These are phyloP conservation scores for Strobilomyces dryophilus DNA, from an alignment of 768 basidiomycete species.

Conservation along the genomic window DNA sequence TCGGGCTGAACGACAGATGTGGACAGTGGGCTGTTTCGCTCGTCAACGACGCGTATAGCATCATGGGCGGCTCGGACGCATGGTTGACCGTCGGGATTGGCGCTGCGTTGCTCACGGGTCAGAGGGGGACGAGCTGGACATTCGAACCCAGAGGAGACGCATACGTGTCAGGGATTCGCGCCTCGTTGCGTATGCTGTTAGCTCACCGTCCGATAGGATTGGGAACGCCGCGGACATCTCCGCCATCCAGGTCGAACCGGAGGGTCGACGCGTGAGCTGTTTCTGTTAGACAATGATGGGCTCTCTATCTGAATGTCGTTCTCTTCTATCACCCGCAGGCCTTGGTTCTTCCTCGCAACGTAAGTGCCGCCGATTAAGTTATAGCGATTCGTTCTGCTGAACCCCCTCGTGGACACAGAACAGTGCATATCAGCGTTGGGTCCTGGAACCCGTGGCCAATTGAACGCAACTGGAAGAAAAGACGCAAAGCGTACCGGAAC, in stretches of 20 bases:
- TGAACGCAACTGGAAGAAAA: not conserved
- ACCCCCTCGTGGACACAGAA: not conserved
- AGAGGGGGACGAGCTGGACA: not conserved
- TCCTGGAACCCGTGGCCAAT: not conserved
- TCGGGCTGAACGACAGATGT: not conserved
- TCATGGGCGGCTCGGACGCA: not conserved
- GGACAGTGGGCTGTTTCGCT: not conserved
- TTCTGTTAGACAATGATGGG: too few relatives aligned
- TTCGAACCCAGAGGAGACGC: not conserved
- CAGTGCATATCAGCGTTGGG: not conserved
- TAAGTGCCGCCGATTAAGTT: not conserved
- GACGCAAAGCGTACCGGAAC: too few relatives aligned
- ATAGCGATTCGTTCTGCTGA: not conserved
- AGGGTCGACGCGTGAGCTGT: not conserved
- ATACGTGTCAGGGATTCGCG: not conserved
- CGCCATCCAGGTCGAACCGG: not conserved
- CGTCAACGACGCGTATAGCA: not conserved
- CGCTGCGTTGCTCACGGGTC: not conserved
- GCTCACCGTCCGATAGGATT: not conserved
- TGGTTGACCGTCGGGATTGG: not conserved
- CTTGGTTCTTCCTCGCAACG: not conserved
- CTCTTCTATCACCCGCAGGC: not conserved
- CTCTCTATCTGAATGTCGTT: not conserved
- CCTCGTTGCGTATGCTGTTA: not conserved
- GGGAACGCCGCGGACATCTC: not conserved